A percentile compares a stretch with the other conserved stretches of the same genome.
Evolutionary conservation across 371 early-diverging fungal genomes (phyloP).

Genomic region (Vittaforma corneae): DNA sequence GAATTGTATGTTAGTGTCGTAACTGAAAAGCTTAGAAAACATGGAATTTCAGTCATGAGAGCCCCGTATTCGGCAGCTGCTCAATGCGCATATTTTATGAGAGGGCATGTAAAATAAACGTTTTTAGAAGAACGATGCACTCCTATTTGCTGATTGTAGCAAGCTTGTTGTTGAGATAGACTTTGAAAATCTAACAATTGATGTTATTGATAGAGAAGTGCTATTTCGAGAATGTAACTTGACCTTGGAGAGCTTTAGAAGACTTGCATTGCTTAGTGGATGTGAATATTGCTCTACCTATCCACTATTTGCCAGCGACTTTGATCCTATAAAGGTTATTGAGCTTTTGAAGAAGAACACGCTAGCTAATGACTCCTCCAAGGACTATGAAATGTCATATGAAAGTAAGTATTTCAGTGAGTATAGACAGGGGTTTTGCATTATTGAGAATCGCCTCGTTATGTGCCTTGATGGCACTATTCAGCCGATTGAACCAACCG

Average conservation of each 20-base stretch:
- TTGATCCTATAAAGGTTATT: slow-evolving; percentile 23
- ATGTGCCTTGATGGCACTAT: no score
- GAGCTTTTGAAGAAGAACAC: slow-evolving; percentile 8
- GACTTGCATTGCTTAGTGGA: slow-evolving; percentile 37
- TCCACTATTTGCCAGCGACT: slow-evolving; percentile 40
- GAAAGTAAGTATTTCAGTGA: no score
- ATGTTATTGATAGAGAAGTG: slow-evolving; percentile 14
- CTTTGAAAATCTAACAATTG: neutral
- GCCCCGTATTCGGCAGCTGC: slow-evolving; percentile 57
- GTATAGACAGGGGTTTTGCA: no score
- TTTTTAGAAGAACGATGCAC: slow-evolving; percentile 51
- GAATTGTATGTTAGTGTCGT: slow-evolving; percentile 30
- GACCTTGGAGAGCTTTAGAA: slow-evolving; percentile 16
- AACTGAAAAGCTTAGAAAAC: slow-evolving; percentile 28
- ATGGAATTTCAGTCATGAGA: slow-evolving; percentile 32
- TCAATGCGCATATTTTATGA: slow-evolving; percentile 52
- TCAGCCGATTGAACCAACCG: no score
- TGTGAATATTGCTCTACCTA: slow-evolving; percentile 56
- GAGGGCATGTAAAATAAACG: slow-evolving; percentile 34
- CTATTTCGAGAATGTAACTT: slow-evolving; percentile 2
- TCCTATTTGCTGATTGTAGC: slow-evolving; percentile 41
- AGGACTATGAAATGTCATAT: no score
- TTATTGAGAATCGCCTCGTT: no score
- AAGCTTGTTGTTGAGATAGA: slow-evolving; percentile 42
- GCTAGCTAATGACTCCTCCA: no score